A percentile compares a stretch with the other conserved stretches of the same genome.
phyloP scores from a whole-genome alignment of 257 asterid species.

The Nicotiana sylvestris region DNA sequence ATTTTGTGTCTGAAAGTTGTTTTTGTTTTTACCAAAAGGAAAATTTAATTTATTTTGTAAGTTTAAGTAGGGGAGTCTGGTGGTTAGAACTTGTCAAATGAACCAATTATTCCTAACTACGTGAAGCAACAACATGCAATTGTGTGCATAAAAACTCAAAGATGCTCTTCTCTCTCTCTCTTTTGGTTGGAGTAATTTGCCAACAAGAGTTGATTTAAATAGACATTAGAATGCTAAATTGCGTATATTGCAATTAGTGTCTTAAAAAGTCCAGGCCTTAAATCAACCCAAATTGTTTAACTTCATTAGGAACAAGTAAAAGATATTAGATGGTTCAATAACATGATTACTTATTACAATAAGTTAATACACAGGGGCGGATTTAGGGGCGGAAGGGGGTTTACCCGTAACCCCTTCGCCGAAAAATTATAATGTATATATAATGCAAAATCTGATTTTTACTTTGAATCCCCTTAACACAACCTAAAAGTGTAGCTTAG shows the following conservation, averaged over 20 bases:
- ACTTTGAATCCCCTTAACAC: too few relatives aligned
- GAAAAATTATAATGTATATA: too few relatives aligned
- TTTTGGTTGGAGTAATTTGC: neutral
- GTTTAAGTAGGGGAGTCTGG: neutral
- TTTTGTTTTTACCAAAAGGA: neutral
- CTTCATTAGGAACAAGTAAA: neutral
- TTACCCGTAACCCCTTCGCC: too few relatives aligned
- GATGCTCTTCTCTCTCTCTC: neutral
- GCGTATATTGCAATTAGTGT: constrained; percentile 4
- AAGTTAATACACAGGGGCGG: too few relatives aligned
- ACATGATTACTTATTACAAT: too few relatives aligned
- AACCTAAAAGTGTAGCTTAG: too few relatives aligned
- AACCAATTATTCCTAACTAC: neutral
- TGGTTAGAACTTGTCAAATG: neutral
- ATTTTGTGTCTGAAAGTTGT: neutral
- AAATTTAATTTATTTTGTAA: neutral
- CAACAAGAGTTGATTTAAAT: neutral
- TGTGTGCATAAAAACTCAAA: neutral
- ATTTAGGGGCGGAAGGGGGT: too few relatives aligned
- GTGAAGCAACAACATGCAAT: neutral
- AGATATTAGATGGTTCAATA: neutral
- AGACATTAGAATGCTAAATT: neutral
- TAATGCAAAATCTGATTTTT: too few relatives aligned
- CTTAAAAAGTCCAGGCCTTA: neutral
- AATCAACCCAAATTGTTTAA: neutral